Base-by-base conservation (phyloP, 768 basidiomycete species). In the Lactarius akahatsu region DNA sequence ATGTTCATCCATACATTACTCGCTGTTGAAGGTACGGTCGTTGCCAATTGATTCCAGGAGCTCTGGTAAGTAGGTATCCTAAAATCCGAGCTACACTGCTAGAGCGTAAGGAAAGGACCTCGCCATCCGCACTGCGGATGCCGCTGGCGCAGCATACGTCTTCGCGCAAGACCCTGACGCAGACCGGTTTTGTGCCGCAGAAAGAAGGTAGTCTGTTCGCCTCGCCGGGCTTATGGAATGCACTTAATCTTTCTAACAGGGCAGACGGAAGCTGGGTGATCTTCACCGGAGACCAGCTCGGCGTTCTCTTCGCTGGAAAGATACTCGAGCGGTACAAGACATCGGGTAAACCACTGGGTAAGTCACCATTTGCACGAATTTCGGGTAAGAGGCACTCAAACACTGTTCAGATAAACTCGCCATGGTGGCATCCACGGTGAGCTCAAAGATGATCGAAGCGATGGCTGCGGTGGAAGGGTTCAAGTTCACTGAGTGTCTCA, bases 111-210 rank as follows among this genome's bases (percentile, higher is more conserved):
- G 45, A 62, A n/a, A 94, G 92, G 85, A 92, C 71, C 79, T 89
- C 4, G 92, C 93, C 2, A 76, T 94, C 59, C 71, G 74, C 9
- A 86, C 85, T 0, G 94, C 92, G 2, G 78, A 86, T 34, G 66
- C 71, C 2, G 76, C 79, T 20, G 81, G 79, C 0, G 85, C 84
- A 4, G 73, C 75, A 28, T 88, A 93, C 73, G 86, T 96, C 2
- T 78, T 96, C 20, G 92, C 94, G 3, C 93, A 96, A 74, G 94
- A 95, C 76, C 94, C 94, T 0, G 94, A 96, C 72, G 85, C 90
- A 4, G 94, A 95, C 76, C 79, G 91, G 41, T 94, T 95, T 73
- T 81, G 86, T 11, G 90, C 90, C 28, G 92, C 88, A 38, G 88
- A 93, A 75, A 85, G 80, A 75, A 73, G 78, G 90, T 89, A 71